Conservation (phyloP, 257 asterid species). For the Agastache rugosa region DNA sequence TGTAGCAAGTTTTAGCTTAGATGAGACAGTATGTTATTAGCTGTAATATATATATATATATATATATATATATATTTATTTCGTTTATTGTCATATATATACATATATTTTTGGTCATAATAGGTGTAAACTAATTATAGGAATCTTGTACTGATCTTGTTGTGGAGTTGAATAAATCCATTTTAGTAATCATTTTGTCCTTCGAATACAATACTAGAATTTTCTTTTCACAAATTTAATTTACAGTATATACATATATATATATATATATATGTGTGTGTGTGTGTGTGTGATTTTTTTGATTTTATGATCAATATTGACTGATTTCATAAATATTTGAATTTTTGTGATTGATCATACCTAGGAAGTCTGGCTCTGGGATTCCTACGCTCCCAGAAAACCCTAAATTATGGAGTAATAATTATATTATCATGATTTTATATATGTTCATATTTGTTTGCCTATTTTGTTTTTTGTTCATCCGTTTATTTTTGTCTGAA, state of each 20-base stretch:
- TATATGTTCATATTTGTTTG: neutral
- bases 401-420: neutral
- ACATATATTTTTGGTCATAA: constrained; percentile 17
- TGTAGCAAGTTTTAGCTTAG: constrained; percentile 32
- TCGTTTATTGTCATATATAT: constrained; percentile 25
- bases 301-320: neutral
- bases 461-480: neutral
- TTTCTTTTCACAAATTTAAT: neutral
- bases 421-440: neutral
- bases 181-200: constrained; percentile 24
- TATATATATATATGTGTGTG: neutral
- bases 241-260: neutral
- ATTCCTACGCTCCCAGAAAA: neutral
- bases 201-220: neutral
- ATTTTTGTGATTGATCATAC: neutral
- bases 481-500: neutral
- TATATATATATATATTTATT: constrained; percentile 25
- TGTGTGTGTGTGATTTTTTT: neutral
- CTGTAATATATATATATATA: constrained; percentile 34
- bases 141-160: constrained; percentile 37
- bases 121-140: constrained; percentile 33
- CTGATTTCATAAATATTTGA: neutral
- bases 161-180: constrained; percentile 31
- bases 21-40: constrained; percentile 46
- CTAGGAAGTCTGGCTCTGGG: neutral